Evolutionary conservation across 83 land plant genomes (phyloP).

Genomic region (Diphasiastrum complanatum): DNA sequence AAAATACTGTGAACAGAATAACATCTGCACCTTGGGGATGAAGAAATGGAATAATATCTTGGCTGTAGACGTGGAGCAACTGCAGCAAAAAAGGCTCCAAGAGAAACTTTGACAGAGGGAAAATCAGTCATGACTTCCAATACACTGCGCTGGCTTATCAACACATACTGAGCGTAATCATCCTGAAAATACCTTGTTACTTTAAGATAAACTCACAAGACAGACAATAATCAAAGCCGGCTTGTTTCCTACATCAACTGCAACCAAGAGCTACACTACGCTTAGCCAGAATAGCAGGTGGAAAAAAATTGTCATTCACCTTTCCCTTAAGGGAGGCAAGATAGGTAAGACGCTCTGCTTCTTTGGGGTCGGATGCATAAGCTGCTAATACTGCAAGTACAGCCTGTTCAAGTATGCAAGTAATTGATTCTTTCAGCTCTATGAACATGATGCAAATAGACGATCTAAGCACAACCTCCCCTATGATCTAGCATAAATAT

Average conservation of each 20-base stretch:
- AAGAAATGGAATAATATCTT: slow-evolving; percentile 92
- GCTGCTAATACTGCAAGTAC: slow-evolving; percentile 71
- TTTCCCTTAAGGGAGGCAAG: slow-evolving; percentile 91
- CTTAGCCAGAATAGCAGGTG: slow-evolving; percentile 5
- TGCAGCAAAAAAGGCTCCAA: slow-evolving; percentile 96
- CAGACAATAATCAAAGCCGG: slow-evolving; percentile 2
- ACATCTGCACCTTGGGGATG: slow-evolving; percentile 91
- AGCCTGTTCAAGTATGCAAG: slow-evolving; percentile 36
- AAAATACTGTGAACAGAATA: no score
- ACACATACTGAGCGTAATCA: slow-evolving; percentile 81
- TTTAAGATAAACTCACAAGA: background rate
- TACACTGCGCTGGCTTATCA: slow-evolving; percentile 74
- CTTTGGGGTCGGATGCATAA: slow-evolving; percentile 72
- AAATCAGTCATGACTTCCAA: slow-evolving; percentile 91
- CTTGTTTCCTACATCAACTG: background rate
- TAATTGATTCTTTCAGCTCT: background rate
- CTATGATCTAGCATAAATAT: background rate
- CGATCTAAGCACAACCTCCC: background rate
- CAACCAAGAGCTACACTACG: background rate
- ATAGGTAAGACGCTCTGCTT: slow-evolving; percentile 65
- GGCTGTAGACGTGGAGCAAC: slow-evolving; percentile 90
- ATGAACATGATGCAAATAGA: background rate
- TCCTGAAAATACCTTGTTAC: slow-evolving; percentile 44
- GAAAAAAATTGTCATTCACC: slow-evolving; percentile 34
- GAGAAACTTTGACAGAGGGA: slow-evolving; percentile 81